A percentile compares a stretch with the other conserved stretches of the same genome.
phyloP scores from a whole-genome alignment of 2,329 filamentous ascomycete genomes.

The Clarireedia homoeocarpa region DNA sequence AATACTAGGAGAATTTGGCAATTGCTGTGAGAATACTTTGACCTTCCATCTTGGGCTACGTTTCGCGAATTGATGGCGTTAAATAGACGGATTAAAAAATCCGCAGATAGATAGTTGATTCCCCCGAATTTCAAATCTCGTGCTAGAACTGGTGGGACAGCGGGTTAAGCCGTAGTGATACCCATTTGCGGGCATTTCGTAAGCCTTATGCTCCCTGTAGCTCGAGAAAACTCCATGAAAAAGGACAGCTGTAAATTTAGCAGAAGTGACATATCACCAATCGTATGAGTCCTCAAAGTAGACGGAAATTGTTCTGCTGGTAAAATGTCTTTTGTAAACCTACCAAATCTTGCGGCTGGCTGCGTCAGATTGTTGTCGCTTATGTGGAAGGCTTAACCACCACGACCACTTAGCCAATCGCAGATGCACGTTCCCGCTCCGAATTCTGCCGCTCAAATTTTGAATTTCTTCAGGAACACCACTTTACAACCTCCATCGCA shows the following conservation, averaged over 20 bases:
- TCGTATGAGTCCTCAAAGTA: no score
- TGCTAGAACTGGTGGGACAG: no score
- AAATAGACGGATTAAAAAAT: constrained; percentile 9
- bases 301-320: no score
- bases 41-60: background rate
- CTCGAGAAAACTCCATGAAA: no score
- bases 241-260: no score
- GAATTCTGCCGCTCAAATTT: constrained; percentile 9
- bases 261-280: no score
- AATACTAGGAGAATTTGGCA: background rate
- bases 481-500: constrained; percentile 8
- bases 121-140: background rate
- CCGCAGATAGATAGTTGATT: constrained; percentile 2
- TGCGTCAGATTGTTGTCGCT: background rate
- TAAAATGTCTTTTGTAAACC: no score
- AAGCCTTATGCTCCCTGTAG: no score
- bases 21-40: background rate
- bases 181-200: no score
- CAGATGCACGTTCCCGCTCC: constrained; percentile 10
- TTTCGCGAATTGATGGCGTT: constrained; percentile 2
- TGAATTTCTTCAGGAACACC: constrained; percentile 9
- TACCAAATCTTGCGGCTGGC: no score
- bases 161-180: no score
- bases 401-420: constrained; percentile 14
- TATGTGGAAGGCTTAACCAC: constrained; percentile 9